Base-by-base conservation (phyloP, 2,329 filamentous ascomycete species). In the Xylariomycetidae sp. region DNA sequence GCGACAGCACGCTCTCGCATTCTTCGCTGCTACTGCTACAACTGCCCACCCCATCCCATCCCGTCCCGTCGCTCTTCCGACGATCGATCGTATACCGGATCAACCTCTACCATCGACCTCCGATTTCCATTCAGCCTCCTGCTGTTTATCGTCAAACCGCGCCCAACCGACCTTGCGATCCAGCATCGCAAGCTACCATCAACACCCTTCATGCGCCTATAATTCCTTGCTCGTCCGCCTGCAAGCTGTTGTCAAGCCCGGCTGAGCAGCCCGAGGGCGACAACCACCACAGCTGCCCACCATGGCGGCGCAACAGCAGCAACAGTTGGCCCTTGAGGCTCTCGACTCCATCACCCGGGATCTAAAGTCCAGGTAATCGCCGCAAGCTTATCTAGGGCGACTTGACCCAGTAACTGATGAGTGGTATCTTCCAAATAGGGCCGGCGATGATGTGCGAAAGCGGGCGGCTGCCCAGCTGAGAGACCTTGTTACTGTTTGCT, bases 341-440 rank as follows among this genome's bases (percentile, higher is more conserved):
- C 66, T 76, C 34, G 73, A 78, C 35, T 60, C 64, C 34, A 64
- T 76, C 40, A 64, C 68, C 10, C 68, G 70, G 42, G 73, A 75
- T 42, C 61, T 77, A 20, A 69, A 67, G 46, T 74, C 72, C 39
- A 71, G 70, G 73, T 77, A 49, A 37, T 42, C 35, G 27, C 18
- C 29, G 15, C 25, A 13, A 12, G 16, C 13, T 14, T 25, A 26
- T 36, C 13, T 15, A 5, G 9, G 3, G 15, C 19, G 23, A 22
- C 14, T 17, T 14, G 17, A 15, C 25, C 4, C 13, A 10, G 33
- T 16, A 15, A 19, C 33, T 27, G 17, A 17, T 12, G 31, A 12
- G 16, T 32, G 33, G 4, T 22, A n/a, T 29, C 36, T 20, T 35
- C 10, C 10, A 28, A 32, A 35, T 20, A 59, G 62, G 35, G 52